phyloP scores from a whole-genome alignment of 169 alveolate genomes.

The Plasmodium adleri region DNA sequence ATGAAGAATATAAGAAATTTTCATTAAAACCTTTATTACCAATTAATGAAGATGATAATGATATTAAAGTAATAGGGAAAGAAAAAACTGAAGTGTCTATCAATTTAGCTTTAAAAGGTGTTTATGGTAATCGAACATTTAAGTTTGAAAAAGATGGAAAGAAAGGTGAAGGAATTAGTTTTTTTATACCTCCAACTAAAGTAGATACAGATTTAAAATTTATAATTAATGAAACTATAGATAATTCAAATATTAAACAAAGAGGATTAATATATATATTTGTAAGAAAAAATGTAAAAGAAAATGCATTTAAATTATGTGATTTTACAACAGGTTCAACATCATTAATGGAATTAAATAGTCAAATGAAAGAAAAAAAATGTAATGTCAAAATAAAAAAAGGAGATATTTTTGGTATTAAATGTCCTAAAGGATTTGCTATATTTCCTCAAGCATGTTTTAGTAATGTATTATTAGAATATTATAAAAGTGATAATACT shows the following conservation, averaged over 20 bases:
- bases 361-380: constrained; percentile 7
- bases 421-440: constrained; percentile 53
- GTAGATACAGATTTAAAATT: constrained; percentile 10
- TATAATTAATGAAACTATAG: constrained; percentile 15
- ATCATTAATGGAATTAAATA: constrained; percentile 7
- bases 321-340: constrained; percentile 51
- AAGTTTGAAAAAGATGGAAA: constrained; percentile 19
- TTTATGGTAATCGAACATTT: constrained; percentile 38
- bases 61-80: constrained; percentile 6
- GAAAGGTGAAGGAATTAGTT: constrained; percentile 57
- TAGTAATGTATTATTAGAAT: constrained; percentile 29
- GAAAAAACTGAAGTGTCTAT: background rate
- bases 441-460: constrained; percentile 58
- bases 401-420: constrained; percentile 68
- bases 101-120: constrained; percentile 45
- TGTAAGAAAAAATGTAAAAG: constrained; percentile 17
- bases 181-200: constrained; percentile 43
- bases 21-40: constrained; percentile 3
- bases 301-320: constrained; percentile 14
- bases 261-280: constrained; percentile 37
- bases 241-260: constrained; percentile 1
- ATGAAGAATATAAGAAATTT: constrained; percentile 17
- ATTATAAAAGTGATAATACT: constrained; percentile 17
- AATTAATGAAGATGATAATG: background rate
- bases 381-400: constrained; percentile 29